phyloP scores from a whole-genome alignment of 495 filamentous ascomycete species.

The Apiosordaria backusii region DNA sequence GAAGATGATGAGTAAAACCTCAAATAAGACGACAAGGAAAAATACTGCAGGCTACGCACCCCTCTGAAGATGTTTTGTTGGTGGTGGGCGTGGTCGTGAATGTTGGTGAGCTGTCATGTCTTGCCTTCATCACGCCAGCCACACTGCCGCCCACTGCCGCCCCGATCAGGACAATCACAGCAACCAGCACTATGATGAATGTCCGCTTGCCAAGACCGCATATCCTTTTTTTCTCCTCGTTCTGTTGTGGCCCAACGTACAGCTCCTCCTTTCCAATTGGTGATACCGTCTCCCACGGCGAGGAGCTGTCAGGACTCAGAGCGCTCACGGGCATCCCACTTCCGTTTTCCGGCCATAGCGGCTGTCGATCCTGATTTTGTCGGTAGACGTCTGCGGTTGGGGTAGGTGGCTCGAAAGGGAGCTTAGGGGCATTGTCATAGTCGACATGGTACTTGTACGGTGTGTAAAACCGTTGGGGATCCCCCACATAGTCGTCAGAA shows the following conservation, averaged over 20 bases:
- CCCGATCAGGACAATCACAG: conserved; percentile 23
- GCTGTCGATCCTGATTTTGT: neutral
- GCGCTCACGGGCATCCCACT: conserved; percentile 7
- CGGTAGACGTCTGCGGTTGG: neutral
- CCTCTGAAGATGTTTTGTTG: neutral
- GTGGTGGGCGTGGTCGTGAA: neutral
- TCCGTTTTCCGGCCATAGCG: neutral
- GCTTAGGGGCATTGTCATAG: conserved; percentile 28
- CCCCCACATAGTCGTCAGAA: neutral
- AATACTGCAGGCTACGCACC: neutral
- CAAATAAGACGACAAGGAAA: neutral
- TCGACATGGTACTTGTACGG: conserved; percentile 27
- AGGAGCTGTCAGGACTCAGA: conserved; percentile 6
- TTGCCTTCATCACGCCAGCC: conserved; percentile 19
- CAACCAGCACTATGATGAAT: conserved; percentile 24
- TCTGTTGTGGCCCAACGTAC: neutral
- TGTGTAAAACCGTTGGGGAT: conserved; percentile 7
- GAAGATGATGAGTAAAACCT: neutral
- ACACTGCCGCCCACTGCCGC: conserved; percentile 30
- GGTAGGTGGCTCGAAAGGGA: conserved; percentile 10
- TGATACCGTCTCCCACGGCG: conserved; percentile 22
- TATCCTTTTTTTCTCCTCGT: conserved; percentile 16
- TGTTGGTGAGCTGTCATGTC: neutral
- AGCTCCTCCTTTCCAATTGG: neutral
- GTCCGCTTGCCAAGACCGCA: conserved; percentile 23